These are phyloP conservation scores for Heimioporus sp. DNA, from an alignment of 768 basidiomycete genomes.

Conservation along the genomic window DNA sequence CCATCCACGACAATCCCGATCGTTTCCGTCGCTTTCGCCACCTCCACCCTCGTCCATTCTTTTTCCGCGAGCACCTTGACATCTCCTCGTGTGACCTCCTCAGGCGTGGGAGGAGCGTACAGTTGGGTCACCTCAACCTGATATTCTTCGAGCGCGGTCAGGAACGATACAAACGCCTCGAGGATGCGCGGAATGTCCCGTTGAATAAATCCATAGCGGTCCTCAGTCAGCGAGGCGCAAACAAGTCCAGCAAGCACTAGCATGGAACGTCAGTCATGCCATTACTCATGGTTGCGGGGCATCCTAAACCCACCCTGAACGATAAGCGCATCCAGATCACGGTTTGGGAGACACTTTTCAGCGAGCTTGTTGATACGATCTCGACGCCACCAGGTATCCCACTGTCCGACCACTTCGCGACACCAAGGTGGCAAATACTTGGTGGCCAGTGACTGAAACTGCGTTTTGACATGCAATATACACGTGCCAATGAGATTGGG, in stretches of 20 bases:
- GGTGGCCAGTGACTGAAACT: background rate
- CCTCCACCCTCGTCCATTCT: conserved; percentile 45
- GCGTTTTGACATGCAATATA: too few relatives aligned
- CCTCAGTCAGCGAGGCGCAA: conserved; percentile 74
- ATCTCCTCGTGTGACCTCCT: conserved; percentile 29
- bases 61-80: conserved; percentile 34
- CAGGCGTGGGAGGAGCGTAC: conserved; percentile 37
- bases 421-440: conserved; percentile 33
- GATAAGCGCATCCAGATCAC: conserved; percentile 60
- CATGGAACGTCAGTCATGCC: background rate
- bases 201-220: conserved; percentile 81
- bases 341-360: conserved; percentile 55
- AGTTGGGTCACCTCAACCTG: conserved; percentile 48
- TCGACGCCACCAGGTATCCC: conserved; percentile 53
- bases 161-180: conserved; percentile 70
- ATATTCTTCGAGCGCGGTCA: conserved; percentile 65
- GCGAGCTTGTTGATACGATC: conserved; percentile 53
- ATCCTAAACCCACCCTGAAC: conserved; percentile 43
- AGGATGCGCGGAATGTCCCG: conserved; percentile 80
- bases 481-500: too few relatives aligned
- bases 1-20: conserved; percentile 57
- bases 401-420: conserved; percentile 20
- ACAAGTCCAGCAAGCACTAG: conserved; percentile 69
- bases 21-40: conserved; percentile 49
- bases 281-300: too few relatives aligned